A percentile compares a stretch with the other conserved stretches of the same genome.
These are phyloP conservation scores for Phytopythium helicoides DNA, from an alignment of 352 stramenopile species.

Conservation along the genomic window DNA sequence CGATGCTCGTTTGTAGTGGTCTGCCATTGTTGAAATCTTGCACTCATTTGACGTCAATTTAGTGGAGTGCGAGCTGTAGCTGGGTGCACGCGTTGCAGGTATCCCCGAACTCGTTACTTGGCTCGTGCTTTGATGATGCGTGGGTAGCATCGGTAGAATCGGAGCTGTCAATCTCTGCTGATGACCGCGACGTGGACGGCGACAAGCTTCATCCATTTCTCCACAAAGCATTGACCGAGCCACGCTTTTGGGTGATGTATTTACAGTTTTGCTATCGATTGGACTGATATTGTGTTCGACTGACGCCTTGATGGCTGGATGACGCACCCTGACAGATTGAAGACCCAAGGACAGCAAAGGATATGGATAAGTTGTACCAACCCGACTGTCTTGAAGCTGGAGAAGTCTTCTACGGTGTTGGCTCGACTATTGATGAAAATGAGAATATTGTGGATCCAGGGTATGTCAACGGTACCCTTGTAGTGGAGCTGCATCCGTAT, in stretches of 20 bases:
- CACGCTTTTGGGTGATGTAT: slow-evolving; percentile 36
- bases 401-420: slow-evolving; percentile 34
- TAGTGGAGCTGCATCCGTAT: slow-evolving; percentile 45
- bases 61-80: too few relatives aligned
- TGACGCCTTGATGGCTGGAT: too few relatives aligned
- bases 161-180: slow-evolving; percentile 23
- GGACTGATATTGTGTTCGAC: too few relatives aligned
- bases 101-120: slow-evolving; percentile 37
- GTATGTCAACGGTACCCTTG: slow-evolving; percentile 34
- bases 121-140: slow-evolving; percentile 33
- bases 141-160: slow-evolving; percentile 26
- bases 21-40: too few relatives aligned
- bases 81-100: neutral
- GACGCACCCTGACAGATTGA: slow-evolving; percentile 14
- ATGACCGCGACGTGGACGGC: slow-evolving; percentile 15
- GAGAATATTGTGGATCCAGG: slow-evolving; percentile 22
- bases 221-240: slow-evolving; percentile 22
- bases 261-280: too few relatives aligned
- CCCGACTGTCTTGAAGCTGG: slow-evolving; percentile 16
- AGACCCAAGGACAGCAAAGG: slow-evolving; percentile 22
- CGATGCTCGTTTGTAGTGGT: too few relatives aligned
- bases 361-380: slow-evolving; percentile 25
- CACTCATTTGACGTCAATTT: too few relatives aligned
- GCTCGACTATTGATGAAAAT: slow-evolving; percentile 21
- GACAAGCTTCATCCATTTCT: slow-evolving; percentile 29